Base-by-base conservation (phyloP, 441 rosid genomes). In the Jatropha multifida region DNA sequence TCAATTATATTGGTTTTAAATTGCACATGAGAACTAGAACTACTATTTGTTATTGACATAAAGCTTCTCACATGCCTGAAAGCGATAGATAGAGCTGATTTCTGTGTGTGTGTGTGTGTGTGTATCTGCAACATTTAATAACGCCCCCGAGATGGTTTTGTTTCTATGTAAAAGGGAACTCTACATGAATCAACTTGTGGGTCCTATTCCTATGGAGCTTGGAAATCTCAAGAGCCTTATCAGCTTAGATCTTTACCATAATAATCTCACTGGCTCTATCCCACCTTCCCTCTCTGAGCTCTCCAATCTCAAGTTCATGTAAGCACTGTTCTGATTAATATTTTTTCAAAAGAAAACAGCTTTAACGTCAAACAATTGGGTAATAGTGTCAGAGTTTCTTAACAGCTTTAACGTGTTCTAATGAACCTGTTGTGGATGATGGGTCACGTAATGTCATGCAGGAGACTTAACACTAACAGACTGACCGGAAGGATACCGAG, bases 401-500 rank as follows among this genome's bases (percentile, higher is more conserved):
- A 20, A 11, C 32, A 42, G 38, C 63, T 48, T 18, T n/a, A 46
- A 55, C 18, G 48, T 17, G 15, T 42, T 13, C 9, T 17, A 37
- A 3, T 56, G 41, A 17, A 52, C 2, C 12, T 55, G 77, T 54
- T 48, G 41, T 66, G 55, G 23, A 62, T 62, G 49, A 44, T 65
- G 44, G 40, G 67, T 76, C 59, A 76, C 60, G 70, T 46, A 10
- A 41, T 56, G 40, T 75, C 5, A 37, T 74, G 83, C 85, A 91
- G 96, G 82, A 79, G 94, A 76, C 84, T 91, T 77, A 87, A 89
- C 76, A 73, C 88, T 27, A 89, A 91, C 84, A 83, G 80, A 55
- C 80, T 91, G 58, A 86, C 81, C 8, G 96, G 94, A 77, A 87
- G 80, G 68, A 87, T 91, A 59, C 96, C 94, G 6, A 85, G 94